Evolutionary conservation across 805 yeast genomes (phyloP), one percentile per base, ranked within the genome.

Genomic region (Monosporozyma servazzii): DNA sequence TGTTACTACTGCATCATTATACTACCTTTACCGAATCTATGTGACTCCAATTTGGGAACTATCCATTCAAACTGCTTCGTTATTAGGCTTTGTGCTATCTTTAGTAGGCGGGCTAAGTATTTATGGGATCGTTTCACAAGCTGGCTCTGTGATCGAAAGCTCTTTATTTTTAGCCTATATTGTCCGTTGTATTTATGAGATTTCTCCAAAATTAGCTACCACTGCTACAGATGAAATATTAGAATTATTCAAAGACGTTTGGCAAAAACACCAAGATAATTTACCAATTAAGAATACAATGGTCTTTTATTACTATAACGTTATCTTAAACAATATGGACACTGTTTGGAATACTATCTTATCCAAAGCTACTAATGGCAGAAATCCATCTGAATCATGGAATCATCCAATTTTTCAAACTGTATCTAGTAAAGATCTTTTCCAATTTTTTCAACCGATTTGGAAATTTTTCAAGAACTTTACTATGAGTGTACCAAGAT

Each of bases 101-200:
- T 69, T 83, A 48, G 84, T 93, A 1, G 71, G 80, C 1, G 80
- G 87, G 18, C 66, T 93, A 37, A 88, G 96, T 0, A 66, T 87
- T 2, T 88, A 78, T 67, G 99, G 97, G 1, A 88, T 93, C 33
- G 77, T 86, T 20, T 80, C 91, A 2, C 84, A 84, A 6, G 79
- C 78, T 54, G 97, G 97, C 3, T 83, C 91, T n/a, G 82, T 91
- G n/a, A 77, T 90, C 48, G 99, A 93, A 68, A 79, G 89, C 31
- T 85, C 96, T 11, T 70, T 91, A 52, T 75, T 93, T 60, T 82
- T 89, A 64, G 91, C 95, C 8, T 93, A 93, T 68, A 83, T 91
- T 54, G 96, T 93, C 29, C 86, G 95, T 64, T 88, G 96, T 60
- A 81, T 90, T 54, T 93, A 93, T 67, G 95, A 90, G 64, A 81